Conservation (phyloP, 495 filamentous ascomycete genomes). For the Annulohypoxylon moriforme region DNA sequence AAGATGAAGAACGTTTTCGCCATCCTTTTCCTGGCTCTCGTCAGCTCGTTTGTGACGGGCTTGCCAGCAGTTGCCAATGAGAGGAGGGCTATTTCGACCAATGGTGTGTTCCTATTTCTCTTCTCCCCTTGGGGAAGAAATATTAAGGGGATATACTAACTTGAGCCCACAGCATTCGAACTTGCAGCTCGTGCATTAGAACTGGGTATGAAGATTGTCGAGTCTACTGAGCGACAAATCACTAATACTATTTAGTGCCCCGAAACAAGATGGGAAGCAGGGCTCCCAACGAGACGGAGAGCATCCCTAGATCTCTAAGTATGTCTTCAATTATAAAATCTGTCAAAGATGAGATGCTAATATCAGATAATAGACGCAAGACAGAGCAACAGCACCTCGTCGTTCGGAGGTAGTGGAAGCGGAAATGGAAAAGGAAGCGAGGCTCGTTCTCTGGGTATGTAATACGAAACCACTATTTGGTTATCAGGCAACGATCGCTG, state of each 20-base stretch:
- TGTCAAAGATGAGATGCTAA: neutral
- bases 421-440: neutral
- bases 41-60: constrained; percentile 28
- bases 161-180: constrained; percentile 3
- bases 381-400: neutral
- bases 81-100: constrained; percentile 7
- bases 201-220: too few relatives aligned
- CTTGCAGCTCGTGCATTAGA: constrained; percentile 28
- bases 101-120: neutral
- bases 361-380: neutral
- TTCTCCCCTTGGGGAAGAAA: neutral
- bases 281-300: constrained; percentile 18
- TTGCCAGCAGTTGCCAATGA: constrained; percentile 20
- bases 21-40: constrained; percentile 26
- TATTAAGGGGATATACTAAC: neutral
- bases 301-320: constrained; percentile 15
- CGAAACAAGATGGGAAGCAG: neutral
- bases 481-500: neutral
- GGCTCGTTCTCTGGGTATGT: constrained; percentile 19
- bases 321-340: neutral
- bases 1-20: constrained; percentile 36
- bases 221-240: too few relatives aligned
- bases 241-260: too few relatives aligned
- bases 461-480: neutral
- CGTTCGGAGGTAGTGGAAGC: neutral